phyloP scores from a whole-genome alignment of 768 basidiomycete species.

The Amanita brunnescens region DNA sequence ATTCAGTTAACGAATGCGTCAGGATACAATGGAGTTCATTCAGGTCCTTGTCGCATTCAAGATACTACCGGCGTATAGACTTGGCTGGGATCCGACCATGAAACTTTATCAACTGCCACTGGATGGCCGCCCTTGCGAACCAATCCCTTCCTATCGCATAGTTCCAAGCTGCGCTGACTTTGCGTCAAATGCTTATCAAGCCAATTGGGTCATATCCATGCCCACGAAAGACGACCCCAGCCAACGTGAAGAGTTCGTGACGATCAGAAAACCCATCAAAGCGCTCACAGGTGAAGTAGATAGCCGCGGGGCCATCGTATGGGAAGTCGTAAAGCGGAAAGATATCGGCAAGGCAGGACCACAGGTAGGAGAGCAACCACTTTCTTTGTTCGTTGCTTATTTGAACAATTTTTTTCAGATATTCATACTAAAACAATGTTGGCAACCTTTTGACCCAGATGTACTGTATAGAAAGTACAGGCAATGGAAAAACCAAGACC shows the following conservation, averaged over 20 bases:
- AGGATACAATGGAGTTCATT: constrained; percentile 1
- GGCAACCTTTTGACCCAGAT: no score
- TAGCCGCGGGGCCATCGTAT: background rate
- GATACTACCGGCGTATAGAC: background rate
- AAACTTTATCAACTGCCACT: background rate
- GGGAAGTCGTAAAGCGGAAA: background rate
- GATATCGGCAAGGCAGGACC: background rate
- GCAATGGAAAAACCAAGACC: no score
- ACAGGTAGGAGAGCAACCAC: no score
- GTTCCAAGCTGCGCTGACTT: background rate
- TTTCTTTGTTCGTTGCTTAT: no score
- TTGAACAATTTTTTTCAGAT: no score
- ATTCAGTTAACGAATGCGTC: background rate
- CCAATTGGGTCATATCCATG: no score
- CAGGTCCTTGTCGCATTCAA: constrained; percentile 1
- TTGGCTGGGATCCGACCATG: constrained; percentile 11
- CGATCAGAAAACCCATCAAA: background rate
- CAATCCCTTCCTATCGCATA: background rate
- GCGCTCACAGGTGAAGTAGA: background rate
- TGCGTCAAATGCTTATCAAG: no score
- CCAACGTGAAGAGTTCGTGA: background rate
- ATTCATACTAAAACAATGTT: no score
- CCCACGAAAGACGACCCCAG: background rate
- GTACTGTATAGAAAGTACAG: no score
- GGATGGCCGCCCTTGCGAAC: background rate